A percentile compares a stretch with the other conserved stretches of the same genome.
Evolutionary conservation across 441 rosid species (phyloP).

Genomic region (Brassica hybrid): DNA sequence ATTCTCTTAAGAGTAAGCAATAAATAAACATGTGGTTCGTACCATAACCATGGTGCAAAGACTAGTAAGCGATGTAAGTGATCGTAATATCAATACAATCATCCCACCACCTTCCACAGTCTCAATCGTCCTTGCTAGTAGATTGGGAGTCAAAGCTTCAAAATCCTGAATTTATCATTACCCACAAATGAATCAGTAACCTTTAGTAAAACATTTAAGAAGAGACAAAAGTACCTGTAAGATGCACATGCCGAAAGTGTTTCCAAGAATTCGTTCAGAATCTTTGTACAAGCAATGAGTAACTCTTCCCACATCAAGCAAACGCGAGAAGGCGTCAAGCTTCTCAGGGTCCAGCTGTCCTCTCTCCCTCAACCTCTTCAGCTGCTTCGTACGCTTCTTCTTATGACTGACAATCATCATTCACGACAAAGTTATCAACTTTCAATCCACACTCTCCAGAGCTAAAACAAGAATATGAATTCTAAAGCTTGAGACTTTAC

Average conservation of each 20-base stretch:
- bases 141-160: constrained; percentile 97
- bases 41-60: constrained; percentile 99
- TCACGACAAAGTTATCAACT: constrained; percentile 3
- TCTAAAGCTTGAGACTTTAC: constrained; percentile 44
- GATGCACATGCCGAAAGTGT: constrained; percentile 96
- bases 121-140: constrained; percentile 94
- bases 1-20: constrained; percentile 68
- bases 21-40: constrained; percentile 39
- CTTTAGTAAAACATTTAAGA: background rate
- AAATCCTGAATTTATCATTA: constrained; percentile 64
- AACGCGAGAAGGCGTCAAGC: constrained; percentile 89
- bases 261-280: constrained; percentile 87
- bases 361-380: constrained; percentile 85
- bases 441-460: background rate
- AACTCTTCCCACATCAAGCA: constrained; percentile 83
- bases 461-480: no score
- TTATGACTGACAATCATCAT: constrained; percentile 60
- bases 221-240: constrained; percentile 81
- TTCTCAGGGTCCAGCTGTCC: constrained; percentile 93
- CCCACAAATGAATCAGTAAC: constrained; percentile 14
- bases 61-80: constrained; percentile 85
- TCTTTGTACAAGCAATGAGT: constrained; percentile 83
- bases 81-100: constrained; percentile 76
- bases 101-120: constrained; percentile 99
- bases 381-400: constrained; percentile 86